These are phyloP conservation scores for Aspergillus homomorphus DNA, from an alignment of 495 filamentous ascomycete genomes.

Conservation along the genomic window DNA sequence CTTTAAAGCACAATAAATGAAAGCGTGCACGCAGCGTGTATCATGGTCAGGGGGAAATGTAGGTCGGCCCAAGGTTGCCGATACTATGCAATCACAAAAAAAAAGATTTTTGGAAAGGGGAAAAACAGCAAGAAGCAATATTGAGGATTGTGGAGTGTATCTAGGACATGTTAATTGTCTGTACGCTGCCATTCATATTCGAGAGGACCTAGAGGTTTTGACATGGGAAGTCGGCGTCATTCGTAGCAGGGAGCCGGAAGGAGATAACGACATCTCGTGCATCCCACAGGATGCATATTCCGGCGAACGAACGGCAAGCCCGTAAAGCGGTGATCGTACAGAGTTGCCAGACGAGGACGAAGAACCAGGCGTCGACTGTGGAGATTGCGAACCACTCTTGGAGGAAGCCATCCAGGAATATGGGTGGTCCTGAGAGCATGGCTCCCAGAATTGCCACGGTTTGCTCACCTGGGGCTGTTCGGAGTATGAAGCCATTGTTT, in stretches of 20 bases:
- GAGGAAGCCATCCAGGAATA: background rate
- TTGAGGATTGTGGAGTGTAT: no score
- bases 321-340: background rate
- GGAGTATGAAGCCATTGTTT: slow-evolving; percentile 11
- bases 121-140: background rate
- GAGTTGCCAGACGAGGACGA: background rate
- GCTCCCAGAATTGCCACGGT: slow-evolving; percentile 20
- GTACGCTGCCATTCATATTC: background rate
- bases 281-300: slow-evolving; percentile 22
- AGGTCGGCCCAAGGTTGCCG: no score
- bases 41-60: no score
- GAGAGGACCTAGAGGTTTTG: slow-evolving; percentile 13
- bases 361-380: background rate
- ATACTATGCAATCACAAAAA: no score
- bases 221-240: slow-evolving; percentile 28
- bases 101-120: background rate
- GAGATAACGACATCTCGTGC: slow-evolving; percentile 25
- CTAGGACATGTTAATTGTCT: no score
- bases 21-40: no score
- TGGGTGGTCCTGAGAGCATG: slow-evolving; percentile 8
- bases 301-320: slow-evolving; percentile 19
- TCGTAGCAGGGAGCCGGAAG: slow-evolving; percentile 28
- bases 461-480: slow-evolving; percentile 4
- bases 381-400: background rate
- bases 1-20: no score